Percentiles rank a stretch among this genome's conserved stretches.
These are phyloP conservation scores for Salix exigua DNA, from an alignment of 345 rosid genomes.

Conservation along the genomic window DNA sequence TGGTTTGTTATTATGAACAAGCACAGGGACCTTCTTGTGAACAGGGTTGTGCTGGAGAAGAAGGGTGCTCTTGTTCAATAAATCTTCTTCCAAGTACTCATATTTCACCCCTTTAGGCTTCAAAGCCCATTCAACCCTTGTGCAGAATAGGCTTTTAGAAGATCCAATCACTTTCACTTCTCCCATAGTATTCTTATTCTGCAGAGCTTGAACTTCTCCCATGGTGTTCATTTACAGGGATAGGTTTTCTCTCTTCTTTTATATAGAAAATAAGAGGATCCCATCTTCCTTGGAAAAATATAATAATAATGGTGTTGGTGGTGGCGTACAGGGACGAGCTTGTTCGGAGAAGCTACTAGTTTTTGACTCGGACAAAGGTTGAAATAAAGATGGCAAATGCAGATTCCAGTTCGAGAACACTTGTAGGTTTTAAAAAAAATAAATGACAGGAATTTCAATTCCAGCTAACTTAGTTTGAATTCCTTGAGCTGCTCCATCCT, in stretches of 20 bases:
- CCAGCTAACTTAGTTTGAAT: too few species aligned
- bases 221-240: neutral
- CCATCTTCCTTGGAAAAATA: neutral
- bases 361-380: too few species aligned
- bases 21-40: conserved; percentile 20
- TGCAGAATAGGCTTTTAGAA: conserved; percentile 8
- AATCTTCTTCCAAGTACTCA: conserved; percentile 14
- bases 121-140: conserved; percentile 15
- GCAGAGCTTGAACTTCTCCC: neutral
- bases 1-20: neutral
- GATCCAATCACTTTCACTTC: conserved; percentile 9
- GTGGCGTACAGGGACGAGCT: too few species aligned
- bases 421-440: too few species aligned
- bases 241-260: neutral
- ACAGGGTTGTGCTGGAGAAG: conserved; percentile 13
- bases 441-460: too few species aligned
- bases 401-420: too few species aligned
- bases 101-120: conserved; percentile 14
- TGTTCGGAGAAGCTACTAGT: too few species aligned
- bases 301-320: too few species aligned
- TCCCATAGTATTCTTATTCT: neutral
- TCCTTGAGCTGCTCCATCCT: too few species aligned
- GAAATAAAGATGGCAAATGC: too few species aligned
- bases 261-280: neutral
- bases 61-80: conserved; percentile 1